These are phyloP conservation scores for Hemisphaericaspora nanyangensis DNA, from an alignment of 805 yeast species.

Conservation along the genomic window DNA sequence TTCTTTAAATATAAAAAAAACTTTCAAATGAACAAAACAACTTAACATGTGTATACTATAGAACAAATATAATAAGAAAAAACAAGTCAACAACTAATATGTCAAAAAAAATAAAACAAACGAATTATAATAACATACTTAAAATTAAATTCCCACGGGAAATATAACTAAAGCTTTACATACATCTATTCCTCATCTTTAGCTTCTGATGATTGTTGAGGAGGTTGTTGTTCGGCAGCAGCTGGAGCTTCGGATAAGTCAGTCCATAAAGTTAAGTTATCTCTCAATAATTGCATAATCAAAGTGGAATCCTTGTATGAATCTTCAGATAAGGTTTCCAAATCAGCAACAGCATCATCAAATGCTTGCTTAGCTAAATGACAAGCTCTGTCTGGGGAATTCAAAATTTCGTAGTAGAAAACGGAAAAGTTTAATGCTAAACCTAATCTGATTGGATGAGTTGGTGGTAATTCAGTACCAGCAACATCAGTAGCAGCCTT, in stretches of 20 bases:
- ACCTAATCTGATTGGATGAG: conserved; percentile 98
- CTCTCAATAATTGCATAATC: conserved; percentile 98
- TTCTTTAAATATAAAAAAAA: too few species aligned
- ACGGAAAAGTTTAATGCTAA: conserved; percentile 97
- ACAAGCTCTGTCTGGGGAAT: conserved; percentile 98
- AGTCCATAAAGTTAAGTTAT: conserved; percentile 97
- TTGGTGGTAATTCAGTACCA: conserved; percentile 93
- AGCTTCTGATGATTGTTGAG: conserved; percentile 13
- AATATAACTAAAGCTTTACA: conserved; percentile 9
- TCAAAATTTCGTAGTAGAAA: conserved; percentile 95
- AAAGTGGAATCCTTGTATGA: conserved; percentile 97
- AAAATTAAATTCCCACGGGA: conserved; percentile 9
- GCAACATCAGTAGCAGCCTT: conserved; percentile 96
- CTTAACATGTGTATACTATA: too few species aligned
- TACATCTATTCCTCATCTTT: conserved; percentile 15
- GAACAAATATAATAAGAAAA: too few species aligned
- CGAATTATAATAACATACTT: conserved; percentile 1
- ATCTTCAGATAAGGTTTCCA: conserved; percentile 96
- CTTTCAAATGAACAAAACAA: too few species aligned
- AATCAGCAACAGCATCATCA: conserved; percentile 98
- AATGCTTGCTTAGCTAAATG: conserved; percentile 98
- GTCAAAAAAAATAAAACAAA: not conserved
- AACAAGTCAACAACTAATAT: too few species aligned
- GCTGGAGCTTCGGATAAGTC: conserved; percentile 80
- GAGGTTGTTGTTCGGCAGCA: conserved; percentile 27